Percentiles rank a stretch among this genome's conserved stretches.
Conservation (phyloP, 495 filamentous ascomycete species). For the Corynascus novoguineensis region DNA sequence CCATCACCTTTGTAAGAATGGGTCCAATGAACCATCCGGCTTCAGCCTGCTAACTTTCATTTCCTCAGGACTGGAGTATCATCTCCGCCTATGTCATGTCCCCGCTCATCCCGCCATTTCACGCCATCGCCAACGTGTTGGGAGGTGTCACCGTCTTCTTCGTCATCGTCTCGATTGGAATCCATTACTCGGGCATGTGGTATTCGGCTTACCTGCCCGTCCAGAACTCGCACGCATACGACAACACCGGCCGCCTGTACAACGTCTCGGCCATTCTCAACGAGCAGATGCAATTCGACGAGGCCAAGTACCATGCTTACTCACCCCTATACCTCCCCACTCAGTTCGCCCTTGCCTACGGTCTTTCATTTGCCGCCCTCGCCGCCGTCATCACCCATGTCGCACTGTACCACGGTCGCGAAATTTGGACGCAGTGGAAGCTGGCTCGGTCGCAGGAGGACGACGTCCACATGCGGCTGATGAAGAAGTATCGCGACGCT, state of each 20-base stretch:
- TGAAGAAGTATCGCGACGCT: conserved; percentile 53
- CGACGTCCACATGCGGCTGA: conserved; percentile 62
- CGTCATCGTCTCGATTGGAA: conserved; percentile 44
- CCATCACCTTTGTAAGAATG: conserved; percentile 44
- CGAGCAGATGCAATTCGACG: conserved; percentile 45
- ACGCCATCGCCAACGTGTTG: conserved; percentile 57
- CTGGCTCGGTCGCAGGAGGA: conserved; percentile 52
- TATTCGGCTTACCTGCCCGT: conserved; percentile 55
- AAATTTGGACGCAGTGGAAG: conserved; percentile 50
- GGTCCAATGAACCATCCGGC: not conserved
- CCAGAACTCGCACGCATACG: conserved; percentile 51
- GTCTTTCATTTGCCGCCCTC: conserved; percentile 63
- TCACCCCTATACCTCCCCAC: conserved; percentile 59
- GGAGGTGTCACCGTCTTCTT: conserved; percentile 51
- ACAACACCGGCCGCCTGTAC: conserved; percentile 55
- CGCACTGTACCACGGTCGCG: conserved; percentile 56
- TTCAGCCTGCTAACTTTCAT: not conserved
- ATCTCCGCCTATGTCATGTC: conserved; percentile 60
- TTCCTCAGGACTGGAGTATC: conserved; percentile 53
- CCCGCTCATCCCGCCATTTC: conserved; percentile 64
- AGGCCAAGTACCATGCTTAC: conserved; percentile 50
- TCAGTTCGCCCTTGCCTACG: conserved; percentile 59
- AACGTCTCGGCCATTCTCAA: conserved; percentile 50
- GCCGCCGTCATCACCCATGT: conserved; percentile 60
- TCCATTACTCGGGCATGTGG: conserved; percentile 64